phyloP scores from a whole-genome alignment of 2,329 filamentous ascomycete species.

The Chrysosporium queenslandicum region DNA sequence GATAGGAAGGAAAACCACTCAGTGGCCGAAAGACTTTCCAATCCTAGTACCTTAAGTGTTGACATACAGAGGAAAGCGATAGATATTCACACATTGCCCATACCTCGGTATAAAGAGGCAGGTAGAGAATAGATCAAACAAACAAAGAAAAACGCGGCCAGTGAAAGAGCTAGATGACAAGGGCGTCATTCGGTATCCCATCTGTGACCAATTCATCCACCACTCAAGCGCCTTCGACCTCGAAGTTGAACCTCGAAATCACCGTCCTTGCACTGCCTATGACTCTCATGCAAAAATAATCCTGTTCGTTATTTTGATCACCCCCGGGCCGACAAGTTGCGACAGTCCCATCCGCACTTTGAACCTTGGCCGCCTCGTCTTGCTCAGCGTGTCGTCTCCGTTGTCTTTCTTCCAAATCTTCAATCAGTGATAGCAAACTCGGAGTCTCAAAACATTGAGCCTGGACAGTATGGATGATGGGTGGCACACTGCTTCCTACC shows the following conservation, averaged over 20 bases:
- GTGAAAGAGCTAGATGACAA: background rate
- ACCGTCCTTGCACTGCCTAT: constrained; percentile 21
- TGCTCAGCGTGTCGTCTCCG: constrained; percentile 32
- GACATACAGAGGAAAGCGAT: too few species aligned
- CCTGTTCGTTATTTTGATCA: constrained; percentile 8
- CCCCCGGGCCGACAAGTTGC: background rate
- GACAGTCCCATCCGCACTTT: background rate
- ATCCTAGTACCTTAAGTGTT: too few species aligned
- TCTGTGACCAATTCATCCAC: background rate
- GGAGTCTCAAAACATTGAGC: constrained; percentile 27
- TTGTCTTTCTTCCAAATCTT: constrained; percentile 36
- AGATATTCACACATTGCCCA: background rate
- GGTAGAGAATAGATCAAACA: background rate
- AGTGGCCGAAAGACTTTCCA: too few species aligned
- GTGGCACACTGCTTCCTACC: constrained; percentile 25
- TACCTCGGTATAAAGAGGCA: background rate
- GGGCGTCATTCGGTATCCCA: background rate
- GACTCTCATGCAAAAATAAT: constrained; percentile 22
- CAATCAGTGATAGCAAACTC: constrained; percentile 30
- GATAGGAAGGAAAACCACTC: background rate
- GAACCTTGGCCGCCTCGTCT: background rate
- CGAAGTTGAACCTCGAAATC: constrained; percentile 19
- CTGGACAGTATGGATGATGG: constrained; percentile 18
- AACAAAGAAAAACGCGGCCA: background rate
- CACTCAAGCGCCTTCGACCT: background rate